A percentile compares a stretch with the other conserved stretches of the same genome.
These are phyloP conservation scores for Ogataea henricii DNA, from an alignment of 805 yeast species.

Conservation along the genomic window DNA sequence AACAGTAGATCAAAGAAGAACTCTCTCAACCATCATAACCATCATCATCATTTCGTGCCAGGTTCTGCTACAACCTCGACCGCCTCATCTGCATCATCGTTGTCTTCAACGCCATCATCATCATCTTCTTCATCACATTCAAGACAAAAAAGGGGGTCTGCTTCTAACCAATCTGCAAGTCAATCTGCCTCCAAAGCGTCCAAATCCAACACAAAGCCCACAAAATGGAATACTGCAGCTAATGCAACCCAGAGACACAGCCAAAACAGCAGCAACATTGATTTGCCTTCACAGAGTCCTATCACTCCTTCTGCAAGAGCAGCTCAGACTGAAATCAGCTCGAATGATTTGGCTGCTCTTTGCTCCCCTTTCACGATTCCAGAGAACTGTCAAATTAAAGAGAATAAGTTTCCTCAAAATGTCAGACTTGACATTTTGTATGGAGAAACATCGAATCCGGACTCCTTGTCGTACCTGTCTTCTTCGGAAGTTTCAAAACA, in stretches of 20 bases:
- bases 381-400: slow-evolving; percentile 13
- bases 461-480: slow-evolving; percentile 3
- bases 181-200: not conserved
- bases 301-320: not conserved
- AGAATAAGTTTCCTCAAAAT: slow-evolving; percentile 12
- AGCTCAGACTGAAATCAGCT: slow-evolving; percentile 4
- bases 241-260: not conserved
- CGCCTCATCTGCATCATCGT: not conserved
- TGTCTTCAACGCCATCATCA: not conserved
- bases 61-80: not conserved
- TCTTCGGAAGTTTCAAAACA: slow-evolving; percentile 11
- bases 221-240: slow-evolving; percentile 1
- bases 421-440: slow-evolving; percentile 14
- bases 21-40: slow-evolving; percentile 4
- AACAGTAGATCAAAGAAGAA: slow-evolving; percentile 4
- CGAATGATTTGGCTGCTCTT: slow-evolving; percentile 23
- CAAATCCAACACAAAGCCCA: not conserved
- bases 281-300: not conserved
- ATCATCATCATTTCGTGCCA: slow-evolving; percentile 1
- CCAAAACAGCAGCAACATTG: not conserved
- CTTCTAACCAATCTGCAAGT: not conserved
- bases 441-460: slow-evolving; percentile 12
- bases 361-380: slow-evolving; percentile 29
- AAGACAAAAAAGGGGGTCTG: slow-evolving; percentile 2
- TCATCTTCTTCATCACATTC: slow-evolving; percentile 1